Percentiles rank a stretch among this genome's conserved stretches.
Conservation (phyloP, 805 yeast species). For the Candida maltosa region DNA sequence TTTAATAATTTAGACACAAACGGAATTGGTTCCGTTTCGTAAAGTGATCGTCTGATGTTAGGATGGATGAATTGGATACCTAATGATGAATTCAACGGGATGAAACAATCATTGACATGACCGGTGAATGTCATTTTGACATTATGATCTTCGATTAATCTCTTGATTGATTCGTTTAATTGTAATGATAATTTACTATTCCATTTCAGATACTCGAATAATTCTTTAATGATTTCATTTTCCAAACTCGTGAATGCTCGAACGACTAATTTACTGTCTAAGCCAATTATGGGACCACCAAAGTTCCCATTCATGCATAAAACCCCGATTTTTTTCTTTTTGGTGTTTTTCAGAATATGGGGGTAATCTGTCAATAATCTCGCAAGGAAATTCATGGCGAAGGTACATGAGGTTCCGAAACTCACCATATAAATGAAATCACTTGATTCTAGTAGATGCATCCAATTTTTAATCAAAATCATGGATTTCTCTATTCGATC, state of each 20-base stretch:
- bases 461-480: conserved; percentile 32
- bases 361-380: conserved; percentile 7
- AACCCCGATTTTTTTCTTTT: conserved; percentile 23
- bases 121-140: conserved; percentile 37
- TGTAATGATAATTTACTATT: conserved; percentile 13
- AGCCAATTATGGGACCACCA: conserved; percentile 28
- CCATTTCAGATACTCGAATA: conserved; percentile 30
- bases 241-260: conserved; percentile 35
- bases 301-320: conserved; percentile 34
- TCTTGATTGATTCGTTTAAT: conserved; percentile 16
- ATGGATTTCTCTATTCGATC: conserved; percentile 24
- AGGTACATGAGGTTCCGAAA: conserved; percentile 33
- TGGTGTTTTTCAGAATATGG: too few species aligned
- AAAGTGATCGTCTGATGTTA: conserved; percentile 30
- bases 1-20: conserved; percentile 27
- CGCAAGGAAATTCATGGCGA: conserved; percentile 26
- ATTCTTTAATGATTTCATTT: conserved; percentile 32
- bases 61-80: conserved; percentile 31
- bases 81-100: conserved; percentile 33
- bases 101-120: conserved; percentile 30
- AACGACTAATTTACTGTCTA: conserved; percentile 33
- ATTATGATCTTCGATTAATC: conserved; percentile 16
- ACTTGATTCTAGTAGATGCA: conserved; percentile 18
- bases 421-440: conserved; percentile 33
- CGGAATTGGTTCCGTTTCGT: conserved; percentile 16